Conservation (phyloP, 208 protist genomes). For the Acanthamoeba triangularis region DNA sequence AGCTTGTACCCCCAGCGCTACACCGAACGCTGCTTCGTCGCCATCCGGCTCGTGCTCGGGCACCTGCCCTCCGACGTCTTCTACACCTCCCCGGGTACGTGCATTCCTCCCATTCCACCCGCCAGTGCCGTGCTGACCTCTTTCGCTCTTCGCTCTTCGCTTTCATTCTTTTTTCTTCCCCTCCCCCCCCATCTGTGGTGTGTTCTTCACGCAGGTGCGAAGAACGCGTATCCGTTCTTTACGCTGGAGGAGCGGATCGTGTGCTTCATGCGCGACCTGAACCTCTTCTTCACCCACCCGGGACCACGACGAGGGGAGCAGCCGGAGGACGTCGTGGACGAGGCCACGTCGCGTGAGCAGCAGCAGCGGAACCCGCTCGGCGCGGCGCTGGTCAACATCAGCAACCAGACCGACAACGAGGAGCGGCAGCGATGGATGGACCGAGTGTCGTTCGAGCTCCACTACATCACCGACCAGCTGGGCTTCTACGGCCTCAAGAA, state of each 20-base stretch:
- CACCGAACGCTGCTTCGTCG: conserved; percentile 78
- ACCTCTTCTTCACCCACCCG: conserved; percentile 74
- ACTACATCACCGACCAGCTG: conserved; percentile 84
- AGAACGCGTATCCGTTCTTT: conserved; percentile 82
- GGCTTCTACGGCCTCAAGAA: conserved; percentile 84
- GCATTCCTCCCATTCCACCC: background rate
- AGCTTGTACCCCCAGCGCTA: conserved; percentile 50
- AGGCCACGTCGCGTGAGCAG: conserved; percentile 7
- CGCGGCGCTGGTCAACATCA: background rate
- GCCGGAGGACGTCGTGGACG: background rate
- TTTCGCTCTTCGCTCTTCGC: background rate
- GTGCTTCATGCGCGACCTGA: conserved; percentile 80
- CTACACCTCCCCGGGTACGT: conserved; percentile 43
- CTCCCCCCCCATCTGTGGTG: background rate
- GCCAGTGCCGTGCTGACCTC: background rate
- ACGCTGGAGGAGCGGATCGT: conserved; percentile 80
- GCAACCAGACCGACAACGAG: background rate
- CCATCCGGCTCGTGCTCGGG: conserved; percentile 78
- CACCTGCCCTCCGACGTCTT: conserved; percentile 76
- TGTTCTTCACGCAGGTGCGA: conserved; percentile 49
- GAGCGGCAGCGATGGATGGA: background rate
- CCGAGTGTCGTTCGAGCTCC: conserved; percentile 76
- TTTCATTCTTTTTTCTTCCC: background rate
- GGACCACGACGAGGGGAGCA: background rate
- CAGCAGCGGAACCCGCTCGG: conserved; percentile 5